These are phyloP conservation scores for Chlamydomonas asymmetrica DNA, from an alignment of 139 green algal genomes.

Conservation along the genomic window DNA sequence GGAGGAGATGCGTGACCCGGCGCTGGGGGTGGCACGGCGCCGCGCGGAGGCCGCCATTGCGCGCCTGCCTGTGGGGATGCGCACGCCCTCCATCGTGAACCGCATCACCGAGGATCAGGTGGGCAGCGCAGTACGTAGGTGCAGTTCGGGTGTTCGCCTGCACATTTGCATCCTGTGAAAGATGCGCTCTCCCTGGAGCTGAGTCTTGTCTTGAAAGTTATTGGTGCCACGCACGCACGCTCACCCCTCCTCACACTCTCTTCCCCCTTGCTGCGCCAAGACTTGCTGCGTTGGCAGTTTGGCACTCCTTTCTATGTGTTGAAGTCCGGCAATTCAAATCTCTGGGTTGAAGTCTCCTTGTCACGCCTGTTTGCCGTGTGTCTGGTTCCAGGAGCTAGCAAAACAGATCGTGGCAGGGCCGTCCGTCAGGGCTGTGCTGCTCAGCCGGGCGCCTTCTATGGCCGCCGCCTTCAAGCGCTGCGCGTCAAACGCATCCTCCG, in stretches of 20 bases:
- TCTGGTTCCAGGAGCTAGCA: too few species aligned
- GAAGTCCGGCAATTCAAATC: too few species aligned
- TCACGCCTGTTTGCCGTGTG: too few species aligned
- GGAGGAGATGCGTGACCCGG: slow-evolving; percentile 25
- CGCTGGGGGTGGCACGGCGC: not conserved
- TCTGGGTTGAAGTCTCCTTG: too few species aligned
- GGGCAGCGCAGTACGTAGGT: slow-evolving; percentile 11
- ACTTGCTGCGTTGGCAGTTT: too few species aligned
- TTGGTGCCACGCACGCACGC: not conserved
- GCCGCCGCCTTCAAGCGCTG: too few species aligned
- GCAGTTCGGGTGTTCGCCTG: not conserved
- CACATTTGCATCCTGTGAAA: not conserved
- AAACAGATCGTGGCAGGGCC: too few species aligned
- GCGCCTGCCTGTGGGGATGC: slow-evolving; percentile 4
- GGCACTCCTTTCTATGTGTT: too few species aligned
- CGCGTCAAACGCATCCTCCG: too few species aligned
- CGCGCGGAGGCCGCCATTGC: not conserved
- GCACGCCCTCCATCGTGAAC: not conserved
- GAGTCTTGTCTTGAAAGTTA: not conserved
- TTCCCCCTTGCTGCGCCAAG: too few species aligned
- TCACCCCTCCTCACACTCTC: not conserved
- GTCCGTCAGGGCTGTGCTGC: too few species aligned
- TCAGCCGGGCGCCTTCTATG: too few species aligned
- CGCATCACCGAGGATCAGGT: slow-evolving; percentile 9
- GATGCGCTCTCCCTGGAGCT: not conserved